Conservation (phyloP, 2,329 filamentous ascomycete genomes). For the Stemphylium beticola region DNA sequence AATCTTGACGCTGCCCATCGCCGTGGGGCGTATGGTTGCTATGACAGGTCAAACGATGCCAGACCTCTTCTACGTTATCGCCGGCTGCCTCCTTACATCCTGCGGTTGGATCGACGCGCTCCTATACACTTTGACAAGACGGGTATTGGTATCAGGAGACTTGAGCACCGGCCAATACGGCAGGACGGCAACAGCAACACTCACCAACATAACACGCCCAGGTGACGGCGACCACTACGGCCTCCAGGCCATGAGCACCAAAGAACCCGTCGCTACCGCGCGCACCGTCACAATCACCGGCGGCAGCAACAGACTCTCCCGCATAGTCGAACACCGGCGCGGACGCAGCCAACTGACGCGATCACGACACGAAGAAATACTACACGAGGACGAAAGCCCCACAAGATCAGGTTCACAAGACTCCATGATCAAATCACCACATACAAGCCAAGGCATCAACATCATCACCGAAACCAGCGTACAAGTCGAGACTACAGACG, state of each 20-base stretch:
- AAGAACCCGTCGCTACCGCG: constrained; percentile 29
- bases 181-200: constrained; percentile 25
- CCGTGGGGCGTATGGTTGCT: constrained; percentile 51
- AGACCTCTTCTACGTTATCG: constrained; percentile 63
- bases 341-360: constrained; percentile 23
- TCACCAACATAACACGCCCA: constrained; percentile 31
- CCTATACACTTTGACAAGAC: constrained; percentile 52
- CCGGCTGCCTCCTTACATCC: constrained; percentile 63
- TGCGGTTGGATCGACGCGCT: constrained; percentile 54
- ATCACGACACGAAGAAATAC: constrained; percentile 20
- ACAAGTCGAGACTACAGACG: constrained; percentile 34
- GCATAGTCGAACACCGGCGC: constrained; percentile 35
- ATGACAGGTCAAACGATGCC: constrained; percentile 53
- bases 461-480: constrained; percentile 46
- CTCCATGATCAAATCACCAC: constrained; percentile 39
- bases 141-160: constrained; percentile 46
- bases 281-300: constrained; percentile 47
- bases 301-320: constrained; percentile 37
- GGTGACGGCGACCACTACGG: constrained; percentile 35
- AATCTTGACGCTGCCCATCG: constrained; percentile 69
- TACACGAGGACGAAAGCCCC: constrained; percentile 31
- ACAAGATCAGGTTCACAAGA: constrained; percentile 42
- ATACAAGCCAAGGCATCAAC: constrained; percentile 21
- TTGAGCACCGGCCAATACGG: constrained; percentile 35
- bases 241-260: constrained; percentile 37